Conservation (phyloP, 2,329 filamentous ascomycete genomes). For the Talaromyces sp. region DNA sequence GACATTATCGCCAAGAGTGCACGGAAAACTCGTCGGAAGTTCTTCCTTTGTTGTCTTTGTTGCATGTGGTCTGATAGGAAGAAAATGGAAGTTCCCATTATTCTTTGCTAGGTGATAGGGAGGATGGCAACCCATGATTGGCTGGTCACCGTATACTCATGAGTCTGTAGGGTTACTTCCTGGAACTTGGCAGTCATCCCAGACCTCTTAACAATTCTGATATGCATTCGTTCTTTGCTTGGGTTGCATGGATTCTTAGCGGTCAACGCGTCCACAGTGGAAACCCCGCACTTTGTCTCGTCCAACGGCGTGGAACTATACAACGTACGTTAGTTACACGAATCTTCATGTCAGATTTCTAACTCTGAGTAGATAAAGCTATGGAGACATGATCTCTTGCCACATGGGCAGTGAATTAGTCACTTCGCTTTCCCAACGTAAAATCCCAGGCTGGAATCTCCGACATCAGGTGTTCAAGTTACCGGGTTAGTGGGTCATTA, state of each 20-base stretch:
- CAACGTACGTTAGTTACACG: not conserved
- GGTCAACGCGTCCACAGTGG: not conserved
- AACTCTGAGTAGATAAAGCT: not conserved
- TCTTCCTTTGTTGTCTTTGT: not conserved
- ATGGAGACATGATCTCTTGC: not conserved
- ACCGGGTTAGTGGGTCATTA: not conserved
- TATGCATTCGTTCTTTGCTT: not conserved
- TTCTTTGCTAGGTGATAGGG: not conserved
- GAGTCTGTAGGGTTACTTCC: not conserved
- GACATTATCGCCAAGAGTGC: not conserved
- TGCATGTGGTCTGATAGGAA: not conserved
- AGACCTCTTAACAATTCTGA: not conserved
- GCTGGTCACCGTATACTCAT: not conserved
- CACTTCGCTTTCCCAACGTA: slow-evolving; percentile 1
- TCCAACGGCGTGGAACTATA: not conserved
- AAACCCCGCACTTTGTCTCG: not conserved
- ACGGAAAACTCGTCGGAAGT: not conserved
- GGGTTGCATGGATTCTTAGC: not conserved
- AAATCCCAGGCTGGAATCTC: not conserved
- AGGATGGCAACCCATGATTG: not conserved
- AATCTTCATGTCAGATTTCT: not conserved
- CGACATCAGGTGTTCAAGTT: not conserved
- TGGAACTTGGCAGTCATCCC: not conserved
- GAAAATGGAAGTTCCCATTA: not conserved
- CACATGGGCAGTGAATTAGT: too few relatives aligned